Evolutionary conservation across 345 rosid genomes (phyloP), one percentile per base, ranked within the genome.

Genomic region (Euphorbia lathyris): DNA sequence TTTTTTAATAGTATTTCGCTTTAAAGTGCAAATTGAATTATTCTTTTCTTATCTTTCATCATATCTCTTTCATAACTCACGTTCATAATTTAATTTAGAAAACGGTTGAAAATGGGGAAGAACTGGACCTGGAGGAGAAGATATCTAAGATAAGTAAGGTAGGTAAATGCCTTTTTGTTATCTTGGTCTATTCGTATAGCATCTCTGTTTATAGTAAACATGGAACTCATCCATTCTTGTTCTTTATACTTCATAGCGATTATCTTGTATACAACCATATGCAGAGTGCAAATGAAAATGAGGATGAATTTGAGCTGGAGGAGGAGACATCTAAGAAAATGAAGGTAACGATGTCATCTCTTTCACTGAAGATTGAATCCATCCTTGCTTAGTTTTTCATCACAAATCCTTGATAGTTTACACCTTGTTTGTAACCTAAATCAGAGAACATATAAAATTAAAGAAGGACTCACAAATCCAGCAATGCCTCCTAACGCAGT

Each of bases 331-430:
- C 74, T 11, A 87, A 79, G 78, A 86, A 77, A 74, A 65, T 45
- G 38, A 89, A 89, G 92, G 97, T 81, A 69, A n/a, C n/a, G n/a
- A n/a, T n/a, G n/a, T n/a, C n/a, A n/a, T 51, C 56, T 19, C 56
- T 51, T 51, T 14, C 19, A 19, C 8, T 7, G 9, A 8, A 51
- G 6, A 20, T 51, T n/a, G 25, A 51, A 51, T 51, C 6, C 56
- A 22, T 12, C 16, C 47, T 55, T 1, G 25, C 2, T 16, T 70
- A 5, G 51, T 30, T 58, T 29, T 13, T 47, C 1, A 4, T 22
- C 34, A 11, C 13, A 59, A 9, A 0, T 43, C 13, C 22, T 27
- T 7, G 36, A 19, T 53, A 38, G 12, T 29, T 45, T 62, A 52
- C 45, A 16, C 68, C 7, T 34, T 22, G 52, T 65, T 38, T 2